Evolutionary conservation across 352 stramenopile genomes (phyloP), one percentile per base, ranked within the genome.

Genomic region (Globisporangium paroecandrum): DNA sequence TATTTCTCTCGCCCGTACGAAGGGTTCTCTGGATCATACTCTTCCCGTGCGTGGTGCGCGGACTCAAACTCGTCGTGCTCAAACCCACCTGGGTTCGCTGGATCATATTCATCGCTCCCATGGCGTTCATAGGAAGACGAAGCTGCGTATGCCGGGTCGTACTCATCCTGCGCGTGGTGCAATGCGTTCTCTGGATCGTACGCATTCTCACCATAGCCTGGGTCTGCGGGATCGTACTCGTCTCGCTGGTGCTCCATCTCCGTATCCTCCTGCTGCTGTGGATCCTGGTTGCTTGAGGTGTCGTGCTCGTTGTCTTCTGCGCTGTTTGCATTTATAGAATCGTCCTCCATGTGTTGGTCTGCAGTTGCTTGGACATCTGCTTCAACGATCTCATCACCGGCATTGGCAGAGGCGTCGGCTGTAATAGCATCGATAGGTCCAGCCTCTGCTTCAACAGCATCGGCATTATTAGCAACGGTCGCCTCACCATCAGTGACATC

Each of bases 11-110:
- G 27, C n/a, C 64, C 51, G 5, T 64, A 76, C 18, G 74, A 77
- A 22, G 76, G 77, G 71, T 77, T 68, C 22, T 77, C 77, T 18
- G 74, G 77, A 34, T 82, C 72, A 29, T 85, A 83, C 53, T 81
- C 76, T 29, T 82, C 74, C 38, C 78, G 62, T 10, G 69, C 62
- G 51, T 65, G 69, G 54, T 65, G 72, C 20, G 55, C 25, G 0
- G 51, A 29, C 20, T 56, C 54, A 36, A 69, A 69, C 32, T 70
- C 65, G 32, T 34, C 65, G 27, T 65, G 13, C 25, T 10, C 27
- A 32, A 63, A 29, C 3, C 27, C 53, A 8, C 46, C 47, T 36
- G 70, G 63, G 38, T 72, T 64, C 10, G 56, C 73, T 9, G 77
- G 75, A 41, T 84, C 77, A 36, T 72, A 72, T 25, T 70, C 67